Conservation (phyloP, 495 filamentous ascomycete species). For the Neurospora discreta region DNA sequence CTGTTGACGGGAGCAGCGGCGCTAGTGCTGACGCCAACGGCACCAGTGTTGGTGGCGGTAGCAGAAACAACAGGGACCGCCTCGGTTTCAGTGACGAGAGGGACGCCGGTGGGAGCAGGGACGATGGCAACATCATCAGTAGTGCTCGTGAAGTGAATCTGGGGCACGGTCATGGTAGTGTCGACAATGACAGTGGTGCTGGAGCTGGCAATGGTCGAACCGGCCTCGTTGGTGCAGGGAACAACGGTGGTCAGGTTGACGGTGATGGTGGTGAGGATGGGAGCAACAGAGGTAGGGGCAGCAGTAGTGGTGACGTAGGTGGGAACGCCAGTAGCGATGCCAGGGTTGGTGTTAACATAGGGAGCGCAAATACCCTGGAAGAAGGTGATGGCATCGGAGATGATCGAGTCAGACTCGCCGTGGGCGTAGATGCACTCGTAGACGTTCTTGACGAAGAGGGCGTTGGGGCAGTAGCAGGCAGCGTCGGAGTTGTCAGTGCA, state of each 20-base stretch:
- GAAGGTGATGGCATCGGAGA: conserved; percentile 64
- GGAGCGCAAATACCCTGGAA: conserved; percentile 85
- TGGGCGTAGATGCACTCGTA: conserved; percentile 72
- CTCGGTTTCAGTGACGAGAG: conserved; percentile 7
- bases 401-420: conserved; percentile 52
- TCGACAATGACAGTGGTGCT: conserved; percentile 42
- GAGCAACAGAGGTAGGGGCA: conserved; percentile 30
- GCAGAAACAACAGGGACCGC: conserved; percentile 11
- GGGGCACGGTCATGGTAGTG: conserved; percentile 60
- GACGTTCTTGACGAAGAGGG: conserved; percentile 65
- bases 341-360: conserved; percentile 67
- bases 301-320: conserved; percentile 46
- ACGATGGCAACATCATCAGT: conserved; percentile 35
- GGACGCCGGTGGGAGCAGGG: conserved; percentile 22
- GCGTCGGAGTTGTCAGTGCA: conserved; percentile 79
- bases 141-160: conserved; percentile 55
- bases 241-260: conserved; percentile 39
- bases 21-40: conserved; percentile 37
- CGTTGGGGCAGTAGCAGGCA: conserved; percentile 77
- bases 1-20: conserved; percentile 29
- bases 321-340: conserved; percentile 60
- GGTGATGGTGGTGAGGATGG: conserved; percentile 51
- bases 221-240: conserved; percentile 39
- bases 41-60: conserved; percentile 29
- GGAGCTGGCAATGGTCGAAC: conserved; percentile 38